phyloP scores from a whole-genome alignment of 257 asterid genomes.

The Asclepias syriaca region DNA sequence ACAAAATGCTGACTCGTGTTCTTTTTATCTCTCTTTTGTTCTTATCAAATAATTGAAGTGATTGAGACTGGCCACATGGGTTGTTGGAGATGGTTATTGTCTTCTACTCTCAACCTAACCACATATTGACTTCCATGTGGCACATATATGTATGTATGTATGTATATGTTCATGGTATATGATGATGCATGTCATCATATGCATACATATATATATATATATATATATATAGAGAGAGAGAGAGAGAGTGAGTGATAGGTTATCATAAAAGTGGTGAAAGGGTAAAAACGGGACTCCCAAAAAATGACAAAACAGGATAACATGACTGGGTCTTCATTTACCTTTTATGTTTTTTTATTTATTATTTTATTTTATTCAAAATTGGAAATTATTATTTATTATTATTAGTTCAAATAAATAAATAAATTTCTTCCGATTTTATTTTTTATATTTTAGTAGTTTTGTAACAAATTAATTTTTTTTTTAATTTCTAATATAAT shows the following conservation, averaged over 20 bases:
- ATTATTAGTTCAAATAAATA: no score
- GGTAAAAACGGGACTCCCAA: background rate
- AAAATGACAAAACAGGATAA: background rate
- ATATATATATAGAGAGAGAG: no score
- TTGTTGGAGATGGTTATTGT: constrained; percentile 24
- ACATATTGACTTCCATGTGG: constrained; percentile 18
- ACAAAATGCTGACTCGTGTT: constrained; percentile 11
- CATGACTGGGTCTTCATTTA: background rate
- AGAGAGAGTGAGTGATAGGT: no score
- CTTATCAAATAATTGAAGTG: constrained; percentile 16
- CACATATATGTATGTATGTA: background rate
- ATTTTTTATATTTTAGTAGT: no score
- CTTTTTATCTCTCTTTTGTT: background rate
- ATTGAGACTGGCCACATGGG: constrained; percentile 28
- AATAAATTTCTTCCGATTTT: no score
- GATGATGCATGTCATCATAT: no score
- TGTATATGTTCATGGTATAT: background rate
- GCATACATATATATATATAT: no score
- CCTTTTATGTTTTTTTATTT: no score
- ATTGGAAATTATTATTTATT: no score
- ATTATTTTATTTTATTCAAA: no score
- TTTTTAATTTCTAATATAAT: no score
- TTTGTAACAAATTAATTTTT: no score
- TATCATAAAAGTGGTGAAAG: background rate
- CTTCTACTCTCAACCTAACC: constrained; percentile 11